Base-by-base conservation (phyloP, 768 basidiomycete species). In the Cystobasidiopsis lactophilus region DNA sequence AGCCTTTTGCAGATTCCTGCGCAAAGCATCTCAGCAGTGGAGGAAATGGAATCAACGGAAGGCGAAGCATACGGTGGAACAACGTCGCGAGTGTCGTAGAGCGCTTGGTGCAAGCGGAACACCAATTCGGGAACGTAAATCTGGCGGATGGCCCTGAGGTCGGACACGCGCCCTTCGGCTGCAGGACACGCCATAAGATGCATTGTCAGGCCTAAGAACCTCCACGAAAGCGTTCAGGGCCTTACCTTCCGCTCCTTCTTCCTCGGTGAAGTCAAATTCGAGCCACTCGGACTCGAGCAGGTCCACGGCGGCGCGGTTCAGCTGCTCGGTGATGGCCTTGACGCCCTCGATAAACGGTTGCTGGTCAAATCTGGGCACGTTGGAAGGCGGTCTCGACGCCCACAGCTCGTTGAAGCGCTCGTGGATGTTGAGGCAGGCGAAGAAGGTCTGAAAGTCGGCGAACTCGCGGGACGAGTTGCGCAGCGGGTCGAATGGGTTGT, bases 41-140 rank as follows among this genome's bases (percentile, higher is more conserved):
- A 27, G 31, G 21, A 23, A 10, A 3, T 27, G 7, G 37, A 30
- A 14, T 18, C 40, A 21, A 16, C 46, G 30, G 47, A 49, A 27
- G 48, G 41, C 19, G 43, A 23, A 30, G 71, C 78, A 49, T 59
- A 82, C 85, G 75, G 73, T 44, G 79, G 77, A 39, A 85, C 71
- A 21, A 75, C 67, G 10, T 70, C 65, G 7, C 77, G 69, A 4
- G 85, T 84, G 31, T 71, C 67, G 54, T 76, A 73, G 11, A 96
- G 68, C 47, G 80, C 68, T 40, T 74, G 70, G 62, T 95, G 88
- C 2, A 96, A 69, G 21, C 85, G 77, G 57, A 95, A 72, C 59
- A 95, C 76, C 21, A 95, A 72, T 64, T 93, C 86, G 0, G 88
- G 91, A 24, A 93, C 71, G 66, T 80, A 89, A 29, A 89, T 77